Evolutionary conservation across 768 basidiomycete species (phyloP), one percentile per base, ranked within the genome.

Genomic region (Phlegmacium glaucopus): DNA sequence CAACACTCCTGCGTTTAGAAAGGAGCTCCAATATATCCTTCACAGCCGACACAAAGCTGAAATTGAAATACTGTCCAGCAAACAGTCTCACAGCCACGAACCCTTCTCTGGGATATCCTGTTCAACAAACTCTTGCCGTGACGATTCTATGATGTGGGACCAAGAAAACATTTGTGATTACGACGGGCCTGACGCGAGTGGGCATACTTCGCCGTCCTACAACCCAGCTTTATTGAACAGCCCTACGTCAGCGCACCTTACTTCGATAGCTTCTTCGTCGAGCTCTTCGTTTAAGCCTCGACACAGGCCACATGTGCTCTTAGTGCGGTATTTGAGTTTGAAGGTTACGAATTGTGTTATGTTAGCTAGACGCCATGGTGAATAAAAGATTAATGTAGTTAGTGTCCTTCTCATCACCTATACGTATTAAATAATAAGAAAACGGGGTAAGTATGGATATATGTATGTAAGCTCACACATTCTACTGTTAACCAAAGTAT

Each of bases 21-120:
- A 80, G 53, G 92, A 95, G 58, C 79, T 97, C 3, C 74, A 75
- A 62, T 73, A 81, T 53, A 90, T 96, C 79, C 65, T 97, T 29
- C 83, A 88, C 59, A 72, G 68, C 4, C 80, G 89, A n/a, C 80
- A 84, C 38, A 97, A 97, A 66, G 94, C 94, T 3, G 95, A 98
- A 66, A 94, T 94, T 39, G 91, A 98, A 61, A 74, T 89, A 35
- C 60, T 90, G 12, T 25, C 42, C 18, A 44, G 39, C 25, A 25
- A 12, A 6, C 39, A 40, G 15, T 15, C 11, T 10, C 4, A 34
- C 32, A 34, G 11, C 6, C 2, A 4, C 32, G 32, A 34, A n/a
- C n/a, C 11, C 32, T 11, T 34, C 32, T 34, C 32, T 34, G 32
- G 32, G 32, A 34, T n/a, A 34, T 10, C 6, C 32, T 10, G 32